Base-by-base conservation (phyloP, 2,329 filamentous ascomycete species). In the Ophiosphaerella korrae region DNA sequence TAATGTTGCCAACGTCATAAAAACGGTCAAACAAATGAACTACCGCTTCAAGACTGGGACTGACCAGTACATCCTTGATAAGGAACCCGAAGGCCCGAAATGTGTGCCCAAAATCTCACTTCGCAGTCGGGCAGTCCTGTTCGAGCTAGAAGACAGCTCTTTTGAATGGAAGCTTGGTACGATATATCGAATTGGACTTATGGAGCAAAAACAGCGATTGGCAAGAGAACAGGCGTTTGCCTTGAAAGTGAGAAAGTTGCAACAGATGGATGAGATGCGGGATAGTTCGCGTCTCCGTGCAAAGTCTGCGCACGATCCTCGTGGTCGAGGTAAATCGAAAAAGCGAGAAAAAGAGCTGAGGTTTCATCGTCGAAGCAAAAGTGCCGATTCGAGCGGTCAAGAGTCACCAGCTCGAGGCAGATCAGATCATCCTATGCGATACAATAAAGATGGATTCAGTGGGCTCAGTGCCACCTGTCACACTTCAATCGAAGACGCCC, bases 91-190 rank as follows among this genome's bases (percentile, higher is more conserved):
- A 73, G 87, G 83, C 0, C 91, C 95, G 0, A 97, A 95, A 71
- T 80, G 84, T 39, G 86, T 99, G 0, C 94, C 94, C 1, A 93
- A 90, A 67, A 79, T 99, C 18, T 93, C 92, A 0, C 60, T 99
- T 8, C 85, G 92, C 44, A 88, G 88, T 47, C 89, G 89, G 63
- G 89, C 89, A 5, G 80, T 99, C 21, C 77, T 96, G 2, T 93
- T 99, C 52, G 93, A 97, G 67, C 80, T 99, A 32, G 94, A 99
- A 74, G 94, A 99, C 70, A 93, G 94, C 42, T 88, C 90, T 0
- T 99, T 99, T 66, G 94, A 99, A 72, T 99, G 92, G 90, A 97
- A 97, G 70, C 79, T 99, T 8, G 91, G 92, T 13, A 87, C 92
- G 67, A 99, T 99, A 44, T 99, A 97, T 72, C 87, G 93, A 29